Percentiles rank a stretch among this genome's conserved stretches.
These are phyloP conservation scores for Teratosphaeria nubilosa DNA, from an alignment of 2,329 filamentous ascomycete species.

Conservation along the genomic window DNA sequence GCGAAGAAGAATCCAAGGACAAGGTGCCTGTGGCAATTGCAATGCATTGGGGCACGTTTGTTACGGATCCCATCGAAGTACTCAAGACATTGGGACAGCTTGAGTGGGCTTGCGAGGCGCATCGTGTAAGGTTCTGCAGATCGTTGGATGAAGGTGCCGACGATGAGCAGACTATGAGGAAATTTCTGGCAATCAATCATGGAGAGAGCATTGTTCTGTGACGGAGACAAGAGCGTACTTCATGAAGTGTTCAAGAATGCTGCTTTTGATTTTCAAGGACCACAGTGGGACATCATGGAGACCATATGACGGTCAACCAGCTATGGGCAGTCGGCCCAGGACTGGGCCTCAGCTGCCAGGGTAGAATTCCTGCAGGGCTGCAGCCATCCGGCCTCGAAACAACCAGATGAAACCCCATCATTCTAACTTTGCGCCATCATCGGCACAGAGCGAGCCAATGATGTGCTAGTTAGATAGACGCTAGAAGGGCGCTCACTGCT, in stretches of 20 bases:
- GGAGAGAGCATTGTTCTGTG: background rate
- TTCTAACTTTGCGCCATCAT: background rate
- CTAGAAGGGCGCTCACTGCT: background rate
- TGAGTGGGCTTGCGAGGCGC: slow-evolving; percentile 6
- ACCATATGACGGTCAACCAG: background rate
- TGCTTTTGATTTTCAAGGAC: too few relatives aligned
- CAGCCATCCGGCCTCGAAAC: background rate
- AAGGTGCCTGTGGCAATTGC: slow-evolving; percentile 1
- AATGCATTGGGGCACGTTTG: slow-evolving; percentile 7
- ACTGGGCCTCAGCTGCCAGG: background rate
- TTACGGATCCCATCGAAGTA: slow-evolving; percentile 1
- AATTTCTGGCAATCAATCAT: background rate
- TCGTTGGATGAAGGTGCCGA: background rate
- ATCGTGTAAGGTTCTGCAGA: slow-evolving; percentile 1
- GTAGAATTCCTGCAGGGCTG: background rate
- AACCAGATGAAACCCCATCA: background rate
- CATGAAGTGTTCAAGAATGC: background rate
- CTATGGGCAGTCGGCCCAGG: background rate
- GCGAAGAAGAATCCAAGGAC: background rate
- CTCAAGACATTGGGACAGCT: slow-evolving; percentile 4
- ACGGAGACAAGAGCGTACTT: background rate
- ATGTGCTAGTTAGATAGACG: background rate
- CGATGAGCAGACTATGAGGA: background rate
- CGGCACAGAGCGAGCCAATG: background rate
- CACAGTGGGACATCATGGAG: too few relatives aligned